Evolutionary conservation across 2,329 filamentous ascomycete genomes (phyloP), one percentile per base, ranked within the genome.

Genomic region (Fusarium compactum): DNA sequence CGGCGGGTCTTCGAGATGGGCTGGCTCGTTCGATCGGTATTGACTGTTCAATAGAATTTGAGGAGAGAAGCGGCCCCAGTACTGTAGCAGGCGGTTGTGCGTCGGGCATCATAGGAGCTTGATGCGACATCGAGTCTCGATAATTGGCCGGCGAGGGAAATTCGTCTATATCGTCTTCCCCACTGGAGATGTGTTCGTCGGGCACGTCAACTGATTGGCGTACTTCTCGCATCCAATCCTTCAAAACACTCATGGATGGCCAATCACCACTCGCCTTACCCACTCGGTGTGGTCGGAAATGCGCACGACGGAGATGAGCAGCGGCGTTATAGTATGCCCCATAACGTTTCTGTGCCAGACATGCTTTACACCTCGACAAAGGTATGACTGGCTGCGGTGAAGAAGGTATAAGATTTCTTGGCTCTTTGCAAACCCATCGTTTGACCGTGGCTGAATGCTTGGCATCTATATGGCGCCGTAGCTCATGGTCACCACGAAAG

Each of bases 401-500:
- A 4, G 62, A 81, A 72, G 70, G 76, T 71, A 41, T 79, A 65
- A 45, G 78, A 71, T 48, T 78, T 68, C 82, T 80, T 27, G 85
- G 86, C 67, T 88, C 85, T 30, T 82, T 84, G 76, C 86, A 88
- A 20, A 88, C 83, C 85, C 85, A 89, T 73, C 85, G 80, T 75
- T 85, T 86, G 29, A 87, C 85, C 38, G 86, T 74, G 12, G 85
- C 82, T 6, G 86, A 85, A 70, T 89, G 86, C 64, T 87, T 87
- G 8, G 86, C 86, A 64, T 88, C 86, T 20, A 82, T 84, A 78
- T 95, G 92, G 61, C 92, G 86, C 58, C 91, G 85, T 51, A 94
- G 85, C 79, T 98, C 95, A 79, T 97, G 95, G 59, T 97, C 94
- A 62, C 95, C 95, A 47, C 95, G 91, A 79, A 97, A 98, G 8